Conservation (phyloP, 768 basidiomycete genomes). For the Exidia glandulosa region DNA sequence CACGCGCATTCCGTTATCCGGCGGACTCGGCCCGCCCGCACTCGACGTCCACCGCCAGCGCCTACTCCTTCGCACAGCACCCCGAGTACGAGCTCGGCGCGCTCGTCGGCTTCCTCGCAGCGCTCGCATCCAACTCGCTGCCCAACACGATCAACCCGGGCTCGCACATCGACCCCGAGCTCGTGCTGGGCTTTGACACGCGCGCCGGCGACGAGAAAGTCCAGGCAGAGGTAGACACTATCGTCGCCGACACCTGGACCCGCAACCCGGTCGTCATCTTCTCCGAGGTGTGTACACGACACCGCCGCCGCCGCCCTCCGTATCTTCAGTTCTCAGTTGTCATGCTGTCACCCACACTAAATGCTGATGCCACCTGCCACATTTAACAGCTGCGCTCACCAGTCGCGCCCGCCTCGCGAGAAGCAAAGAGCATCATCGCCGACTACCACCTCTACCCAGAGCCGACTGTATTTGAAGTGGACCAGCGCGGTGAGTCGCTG, state of each 20-base stretch:
- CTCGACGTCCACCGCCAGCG: conserved; percentile 31
- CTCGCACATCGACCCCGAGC: conserved; percentile 61
- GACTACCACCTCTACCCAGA: conserved; percentile 47
- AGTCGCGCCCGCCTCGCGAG: conserved; percentile 39
- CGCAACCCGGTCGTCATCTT: conserved; percentile 68
- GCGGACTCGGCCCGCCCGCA: conserved; percentile 19
- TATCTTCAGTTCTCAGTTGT: no score
- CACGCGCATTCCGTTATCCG: conserved; percentile 1
- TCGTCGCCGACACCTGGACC: conserved; percentile 59
- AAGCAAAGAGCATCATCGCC: conserved; percentile 48
- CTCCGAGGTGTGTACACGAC: conserved; percentile 41
- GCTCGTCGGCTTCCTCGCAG: conserved; percentile 59
- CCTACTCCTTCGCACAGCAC: background rate
- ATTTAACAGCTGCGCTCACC: conserved; percentile 41
- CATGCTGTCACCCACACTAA: no score
- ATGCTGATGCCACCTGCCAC: conserved; percentile 1
- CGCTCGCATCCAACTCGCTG: conserved; percentile 65
- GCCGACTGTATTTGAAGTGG: conserved; percentile 60
- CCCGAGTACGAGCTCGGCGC: conserved; percentile 59
- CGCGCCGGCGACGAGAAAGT: conserved; percentile 34
- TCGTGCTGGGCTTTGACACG: conserved; percentile 76
- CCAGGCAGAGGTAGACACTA: conserved; percentile 37
- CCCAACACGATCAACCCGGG: conserved; percentile 54
- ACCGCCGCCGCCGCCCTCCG: conserved; percentile 2
- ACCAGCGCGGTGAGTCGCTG: conserved; percentile 38